A percentile compares a stretch with the other conserved stretches of the same genome.
Evolutionary conservation across 306 rosid genomes (phyloP).

Genomic region (Fragaria nilgerrensis): DNA sequence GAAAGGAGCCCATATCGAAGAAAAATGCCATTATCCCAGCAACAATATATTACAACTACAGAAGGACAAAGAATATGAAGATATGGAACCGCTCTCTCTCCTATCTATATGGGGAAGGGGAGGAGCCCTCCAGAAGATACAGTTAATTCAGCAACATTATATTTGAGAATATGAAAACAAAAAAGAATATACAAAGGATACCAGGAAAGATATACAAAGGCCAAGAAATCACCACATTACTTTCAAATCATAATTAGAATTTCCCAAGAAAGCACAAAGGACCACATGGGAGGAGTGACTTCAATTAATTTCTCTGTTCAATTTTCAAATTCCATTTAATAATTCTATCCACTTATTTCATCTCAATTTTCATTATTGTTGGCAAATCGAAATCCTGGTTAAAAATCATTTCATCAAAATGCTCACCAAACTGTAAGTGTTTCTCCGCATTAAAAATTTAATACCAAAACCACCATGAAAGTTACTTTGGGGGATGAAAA

Average conservation of each 20-base stretch:
- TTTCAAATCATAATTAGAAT: not conserved
- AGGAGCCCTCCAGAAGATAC: not conserved
- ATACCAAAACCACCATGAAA: not conserved
- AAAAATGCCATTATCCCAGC: not conserved
- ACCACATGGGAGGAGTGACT: not conserved
- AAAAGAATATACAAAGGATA: not conserved
- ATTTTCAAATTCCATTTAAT: not conserved
- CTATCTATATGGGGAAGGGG: not conserved
- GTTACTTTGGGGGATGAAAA: not conserved
- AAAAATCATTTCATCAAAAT: not conserved
- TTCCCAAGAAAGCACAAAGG: not conserved
- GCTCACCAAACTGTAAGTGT: not conserved
- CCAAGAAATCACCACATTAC: not conserved
- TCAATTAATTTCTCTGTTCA: not conserved
- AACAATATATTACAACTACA: not conserved
- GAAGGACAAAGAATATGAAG: not conserved
- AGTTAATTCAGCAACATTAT: too few relatives aligned
- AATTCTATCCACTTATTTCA: not conserved
- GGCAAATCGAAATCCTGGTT: not conserved
- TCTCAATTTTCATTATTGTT: not conserved
- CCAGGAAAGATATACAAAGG: not conserved
- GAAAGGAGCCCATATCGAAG: not conserved
- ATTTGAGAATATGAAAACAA: not conserved
- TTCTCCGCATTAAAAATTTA: not conserved
- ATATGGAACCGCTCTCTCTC: not conserved